Base-by-base conservation (phyloP, 805 yeast genomes). In the Zygoascus flipseniorum region DNA sequence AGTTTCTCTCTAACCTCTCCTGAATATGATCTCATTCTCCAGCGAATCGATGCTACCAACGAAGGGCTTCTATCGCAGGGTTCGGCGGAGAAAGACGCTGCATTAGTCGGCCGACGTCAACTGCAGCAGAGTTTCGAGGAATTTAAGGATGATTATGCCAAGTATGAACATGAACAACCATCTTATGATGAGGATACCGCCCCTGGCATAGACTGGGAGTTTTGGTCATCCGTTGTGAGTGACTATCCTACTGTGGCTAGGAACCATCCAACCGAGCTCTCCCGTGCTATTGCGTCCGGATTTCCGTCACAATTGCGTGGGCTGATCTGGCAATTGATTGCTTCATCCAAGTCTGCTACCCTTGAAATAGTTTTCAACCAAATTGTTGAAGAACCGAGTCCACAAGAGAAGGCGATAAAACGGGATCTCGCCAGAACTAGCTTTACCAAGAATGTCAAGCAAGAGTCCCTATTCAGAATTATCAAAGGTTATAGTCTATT, bases 261-360 rank as follows among this genome's bases (percentile, higher is more conserved):
- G 51, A 71, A 76, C 19, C 80, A 81, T 26, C 83, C 90, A 0
- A 76, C 76, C 13, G 75, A 75, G 57, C 74, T 92, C 54, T 77
- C 82, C 47, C 65, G 69, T 41, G 81, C 85, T 45, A 78, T 93
- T 18, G 76, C 83, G 19, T 71, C 72, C 9, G 98, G 98, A 48
- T 83, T 92, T 43, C 98, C 99, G 13, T 72, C 77, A 46, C 93
- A 86, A 58, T 76, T 92, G 50, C 74, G 98, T 58, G 96, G 97
- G 1, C 82, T 90, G 58, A 78, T 92, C 19, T 92, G 99, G 99
- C 97, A 90, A 70, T 73, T 89, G 49, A 83, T 89, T 53, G 78
- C 96, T 16, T 80, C 82, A 57, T 84, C 95, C 8, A 90, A 90
- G 62, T 81, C 85, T 35, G 72, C 78, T 31, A 63, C 77, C 43